Conservation (phyloP, 352 stramenopile genomes). For the Phytopythium ostracodes region DNA sequence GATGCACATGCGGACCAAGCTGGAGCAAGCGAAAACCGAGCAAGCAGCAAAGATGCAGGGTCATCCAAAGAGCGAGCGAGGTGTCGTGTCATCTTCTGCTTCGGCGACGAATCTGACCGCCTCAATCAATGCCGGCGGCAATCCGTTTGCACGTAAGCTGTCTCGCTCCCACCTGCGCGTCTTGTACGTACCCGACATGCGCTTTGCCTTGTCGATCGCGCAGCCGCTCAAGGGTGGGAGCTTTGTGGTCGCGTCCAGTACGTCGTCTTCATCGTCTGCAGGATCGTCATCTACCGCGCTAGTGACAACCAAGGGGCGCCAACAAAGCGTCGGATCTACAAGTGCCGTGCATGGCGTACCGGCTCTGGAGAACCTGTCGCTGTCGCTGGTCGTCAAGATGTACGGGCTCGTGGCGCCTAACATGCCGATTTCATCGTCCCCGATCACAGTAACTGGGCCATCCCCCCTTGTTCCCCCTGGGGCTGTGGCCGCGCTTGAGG, state of each 20-base stretch:
- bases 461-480: conserved; percentile 27
- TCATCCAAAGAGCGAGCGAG: conserved; percentile 29
- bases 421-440: conserved; percentile 43
- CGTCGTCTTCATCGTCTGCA: conserved; percentile 9
- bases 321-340: neutral
- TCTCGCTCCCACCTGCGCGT: conserved; percentile 54
- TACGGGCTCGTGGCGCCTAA: conserved; percentile 78
- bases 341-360: conserved; percentile 13
- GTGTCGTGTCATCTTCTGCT: conserved; percentile 15
- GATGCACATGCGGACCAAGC: conserved; percentile 88
- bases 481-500: conserved; percentile 21
- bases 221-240: conserved; percentile 42
- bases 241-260: conserved; percentile 27
- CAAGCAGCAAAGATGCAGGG: conserved; percentile 69
- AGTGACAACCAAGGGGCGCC: conserved; percentile 21
- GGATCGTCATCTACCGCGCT: conserved; percentile 31
- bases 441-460: conserved; percentile 33
- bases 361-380: conserved; percentile 67
- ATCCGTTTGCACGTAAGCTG: conserved; percentile 52
- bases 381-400: conserved; percentile 78
- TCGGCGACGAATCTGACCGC: conserved; percentile 21
- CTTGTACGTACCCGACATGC: conserved; percentile 62
- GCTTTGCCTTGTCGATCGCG: conserved; percentile 51
- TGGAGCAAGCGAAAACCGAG: conserved; percentile 80
- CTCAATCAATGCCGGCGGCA: conserved; percentile 20